Evolutionary conservation across 345 rosid species (phyloP), one percentile per base, ranked within the genome.

Genomic region (Melastoma malabathricum): DNA sequence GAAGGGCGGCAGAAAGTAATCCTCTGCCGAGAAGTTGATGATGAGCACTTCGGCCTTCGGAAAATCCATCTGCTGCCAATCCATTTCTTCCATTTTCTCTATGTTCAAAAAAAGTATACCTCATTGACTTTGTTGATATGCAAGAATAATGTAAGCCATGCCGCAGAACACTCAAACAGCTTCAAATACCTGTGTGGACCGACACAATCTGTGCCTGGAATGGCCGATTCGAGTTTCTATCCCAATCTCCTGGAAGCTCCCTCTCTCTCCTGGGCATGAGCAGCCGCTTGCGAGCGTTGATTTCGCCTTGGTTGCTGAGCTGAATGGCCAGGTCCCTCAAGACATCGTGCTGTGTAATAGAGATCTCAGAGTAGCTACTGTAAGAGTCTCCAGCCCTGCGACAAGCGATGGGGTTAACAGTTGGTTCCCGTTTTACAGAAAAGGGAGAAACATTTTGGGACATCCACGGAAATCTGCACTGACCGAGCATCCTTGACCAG

Each of bases 21-120:
- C 71, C 34, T 68, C 60, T 0, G 87, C 68, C 22, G 79, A 60
- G 64, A 87, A 84, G 65, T 87, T 82, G 43, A 92, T 58, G 48
- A 92, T 61, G 25, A 87, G 93, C 46, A 82, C 84, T 73, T 92
- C 89, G 29, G 96, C 86, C 66, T 82, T 76, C 6, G 97, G 98
- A 58, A 92, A 80, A 19, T 84, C 79, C 80, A 87, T 68, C 43
- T 58, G 66, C 15, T 64, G 73, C 98, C 96, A 87, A n/a, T 77
- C 84, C 93, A 79, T 82, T 52, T 80, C 95, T 39, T 52, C 57
- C 88, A 92, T 81, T 64, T 82, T 80, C 44, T 75, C 25, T 22
- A 22, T 22, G 51, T 14, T 48, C 13, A 48, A 14, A 48, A 48
- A 48, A 1, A 13, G 3, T 16, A 47, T 4, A 47, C 13, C 23